Percentiles rank a stretch among this genome's conserved stretches.
These are phyloP conservation scores for Cytospora piceae DNA, from an alignment of 2,329 filamentous ascomycete genomes.

Conservation along the genomic window DNA sequence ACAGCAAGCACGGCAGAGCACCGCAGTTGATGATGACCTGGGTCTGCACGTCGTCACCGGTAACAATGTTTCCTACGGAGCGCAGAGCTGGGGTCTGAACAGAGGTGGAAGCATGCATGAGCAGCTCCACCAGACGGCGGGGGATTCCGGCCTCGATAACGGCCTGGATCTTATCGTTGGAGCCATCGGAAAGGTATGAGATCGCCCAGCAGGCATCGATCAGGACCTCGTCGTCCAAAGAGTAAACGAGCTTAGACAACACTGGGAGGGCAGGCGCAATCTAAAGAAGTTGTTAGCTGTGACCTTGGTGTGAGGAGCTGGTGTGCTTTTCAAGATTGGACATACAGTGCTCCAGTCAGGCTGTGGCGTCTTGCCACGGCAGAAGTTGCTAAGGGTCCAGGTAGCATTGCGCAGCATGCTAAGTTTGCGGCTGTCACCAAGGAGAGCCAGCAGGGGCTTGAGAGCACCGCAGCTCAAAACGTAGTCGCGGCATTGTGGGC, in stretches of 20 bases:
- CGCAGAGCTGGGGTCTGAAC: constrained; percentile 97
- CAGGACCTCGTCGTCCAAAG: constrained; percentile 94
- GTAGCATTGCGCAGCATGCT: constrained; percentile 99
- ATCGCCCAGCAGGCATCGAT: constrained; percentile 99
- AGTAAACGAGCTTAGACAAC: constrained; percentile 96
- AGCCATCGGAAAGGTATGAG: constrained; percentile 95
- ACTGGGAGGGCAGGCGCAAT: constrained; percentile 94
- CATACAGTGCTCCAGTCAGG: constrained; percentile 95
- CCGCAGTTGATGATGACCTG: constrained; percentile 99
- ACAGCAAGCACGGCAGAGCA: constrained; percentile 87
- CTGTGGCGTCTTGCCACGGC: constrained; percentile 98
- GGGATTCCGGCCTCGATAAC: constrained; percentile 98
- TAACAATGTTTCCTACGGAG: constrained; percentile 98
- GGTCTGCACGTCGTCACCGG: constrained; percentile 96
- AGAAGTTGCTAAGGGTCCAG: constrained; percentile 99
- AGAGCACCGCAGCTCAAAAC: constrained; percentile 90
- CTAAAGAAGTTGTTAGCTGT: constrained; percentile 49
- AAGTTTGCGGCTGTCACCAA: constrained; percentile 96
- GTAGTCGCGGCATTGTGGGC: constrained; percentile 95
- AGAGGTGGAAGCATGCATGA: constrained; percentile 97
- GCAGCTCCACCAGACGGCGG: constrained; percentile 90
- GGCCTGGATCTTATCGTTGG: constrained; percentile 99
- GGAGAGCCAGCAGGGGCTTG: constrained; percentile 83
- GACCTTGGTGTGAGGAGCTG: neutral
- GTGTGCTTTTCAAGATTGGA: constrained; percentile 33